phyloP scores from a whole-genome alignment of 2,329 filamentous ascomycete genomes.

The Fusarium citri region DNA sequence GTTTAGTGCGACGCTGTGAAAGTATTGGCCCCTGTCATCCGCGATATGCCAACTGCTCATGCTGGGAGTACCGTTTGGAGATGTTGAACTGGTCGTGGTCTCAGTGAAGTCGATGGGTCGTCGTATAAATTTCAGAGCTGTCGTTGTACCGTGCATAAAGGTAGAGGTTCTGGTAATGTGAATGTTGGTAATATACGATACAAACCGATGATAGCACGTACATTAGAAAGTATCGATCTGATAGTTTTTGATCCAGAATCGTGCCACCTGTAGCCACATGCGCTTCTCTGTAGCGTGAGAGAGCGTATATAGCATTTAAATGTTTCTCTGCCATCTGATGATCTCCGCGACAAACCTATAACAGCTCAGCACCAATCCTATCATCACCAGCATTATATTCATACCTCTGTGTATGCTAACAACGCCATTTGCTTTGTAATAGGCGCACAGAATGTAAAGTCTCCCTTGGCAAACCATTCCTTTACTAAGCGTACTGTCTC shows the following conservation, averaged over 20 bases:
- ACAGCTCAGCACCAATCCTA: background rate
- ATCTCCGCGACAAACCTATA: constrained; percentile 6
- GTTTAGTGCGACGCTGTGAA: constrained; percentile 5
- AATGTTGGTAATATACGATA: fast-evolving
- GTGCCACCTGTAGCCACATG: background rate
- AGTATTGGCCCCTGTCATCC: background rate
- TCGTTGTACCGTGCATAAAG: constrained; percentile 1
- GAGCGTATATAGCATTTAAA: background rate
- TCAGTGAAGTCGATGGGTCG: fast-evolving
- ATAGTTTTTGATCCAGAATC: background rate
- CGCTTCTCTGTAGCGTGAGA: background rate
- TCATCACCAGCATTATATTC: fast-evolving
- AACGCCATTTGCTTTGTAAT: constrained; percentile 6
- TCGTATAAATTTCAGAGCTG: fast-evolving
- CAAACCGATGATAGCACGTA: background rate
- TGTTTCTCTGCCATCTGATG: constrained; percentile 2
- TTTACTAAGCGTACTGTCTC: constrained; percentile 18
- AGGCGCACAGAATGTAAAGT: background rate
- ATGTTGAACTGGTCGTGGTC: background rate
- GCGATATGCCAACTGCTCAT: constrained; percentile 5
- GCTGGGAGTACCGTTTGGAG: fast-evolving
- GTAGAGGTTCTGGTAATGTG: background rate
- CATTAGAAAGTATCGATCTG: constrained; percentile 16
- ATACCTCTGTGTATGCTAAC: constrained; percentile 19
- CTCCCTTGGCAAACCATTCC: background rate